Base-by-base conservation (phyloP, 1,139 yeast genomes). In the Kurtzmaniella quercitrusa region DNA sequence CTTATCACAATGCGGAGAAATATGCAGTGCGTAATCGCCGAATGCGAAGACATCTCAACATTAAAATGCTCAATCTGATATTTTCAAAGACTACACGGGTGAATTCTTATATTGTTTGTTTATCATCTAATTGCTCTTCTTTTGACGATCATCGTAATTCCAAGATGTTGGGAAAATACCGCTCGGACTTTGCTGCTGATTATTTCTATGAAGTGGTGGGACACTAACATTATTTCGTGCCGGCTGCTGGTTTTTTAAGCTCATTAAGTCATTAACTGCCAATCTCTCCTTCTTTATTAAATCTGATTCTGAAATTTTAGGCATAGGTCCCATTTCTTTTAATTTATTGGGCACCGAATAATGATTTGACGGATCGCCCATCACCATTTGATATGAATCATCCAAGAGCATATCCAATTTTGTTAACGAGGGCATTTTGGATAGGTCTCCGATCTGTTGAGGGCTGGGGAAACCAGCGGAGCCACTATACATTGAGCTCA, bases 251-350 rank as follows among this genome's bases (percentile, higher is more conserved):
- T 42, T 42, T 26, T 38, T 39, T 26, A 54, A 44, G 30, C 51
- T 64, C 60, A 66, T 60, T 43, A 69, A 55, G 50, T 69, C 74
- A 50, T 64, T 66, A 20, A 65, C 59, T 4, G 63, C 71, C 47
- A 63, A 51, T 46, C 66, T 65, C 47, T 66, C 72, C 46, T 69
- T 63, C 47, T 63, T 66, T 33, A 59, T 42, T 38, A 65, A 44
- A 17, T 61, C 63, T 11, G 52, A 55, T 34, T 53, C 52, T 39
- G 43, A 50, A n/a, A 39, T 30, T 20, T 47, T 33, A 3, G 17
- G 21, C 16, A 34, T 36, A 5, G 38, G 19, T 17, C 38, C 33
- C 18, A n/a, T 39, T 19, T 39, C 45, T 34, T 43, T 41, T 5
- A 30, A 14, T 19, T 43, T 41, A 15, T 40, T 18, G 17, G 36